Evolutionary conservation across 148 eudicot genomes (phyloP).

Genomic region (Rhododendron vialii): DNA sequence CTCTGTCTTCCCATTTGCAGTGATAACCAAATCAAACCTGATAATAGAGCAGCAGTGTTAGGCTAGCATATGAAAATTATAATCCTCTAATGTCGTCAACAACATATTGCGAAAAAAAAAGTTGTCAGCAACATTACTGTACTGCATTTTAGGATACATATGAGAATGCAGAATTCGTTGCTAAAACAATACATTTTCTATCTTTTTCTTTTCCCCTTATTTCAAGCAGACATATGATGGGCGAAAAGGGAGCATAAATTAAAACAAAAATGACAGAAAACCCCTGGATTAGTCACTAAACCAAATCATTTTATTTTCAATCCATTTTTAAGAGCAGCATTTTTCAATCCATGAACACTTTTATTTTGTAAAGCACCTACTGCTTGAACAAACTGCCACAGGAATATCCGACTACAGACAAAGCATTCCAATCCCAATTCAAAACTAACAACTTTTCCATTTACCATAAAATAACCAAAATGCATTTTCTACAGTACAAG

Average conservation of each 20-base stretch:
- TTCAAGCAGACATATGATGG: not conserved
- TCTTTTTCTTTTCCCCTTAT: not conserved
- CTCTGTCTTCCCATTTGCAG: conserved; percentile 78
- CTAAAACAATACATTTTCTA: not conserved
- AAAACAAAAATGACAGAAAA: not conserved
- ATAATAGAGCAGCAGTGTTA: conserved; percentile 19
- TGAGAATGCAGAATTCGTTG: not conserved
- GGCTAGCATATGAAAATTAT: not conserved
- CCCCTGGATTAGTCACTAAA: not conserved
- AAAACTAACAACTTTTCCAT: not conserved
- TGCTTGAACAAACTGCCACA: not conserved
- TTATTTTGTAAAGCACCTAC: not conserved
- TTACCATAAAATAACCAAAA: not conserved
- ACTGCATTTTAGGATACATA: not conserved
- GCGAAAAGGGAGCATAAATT: not conserved
- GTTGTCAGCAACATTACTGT: not conserved
- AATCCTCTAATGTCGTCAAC: not conserved
- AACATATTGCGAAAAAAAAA: not conserved
- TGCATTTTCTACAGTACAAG: not conserved
- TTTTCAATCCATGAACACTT: not conserved
- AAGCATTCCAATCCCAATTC: conserved; percentile 1
- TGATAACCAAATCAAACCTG: conserved; percentile 89
- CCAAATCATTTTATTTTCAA: not conserved
- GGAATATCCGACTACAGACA: not conserved
- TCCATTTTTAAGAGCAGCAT: not conserved